Conservation (phyloP, 208 protist species). For the Crithidia bombi region DNA sequence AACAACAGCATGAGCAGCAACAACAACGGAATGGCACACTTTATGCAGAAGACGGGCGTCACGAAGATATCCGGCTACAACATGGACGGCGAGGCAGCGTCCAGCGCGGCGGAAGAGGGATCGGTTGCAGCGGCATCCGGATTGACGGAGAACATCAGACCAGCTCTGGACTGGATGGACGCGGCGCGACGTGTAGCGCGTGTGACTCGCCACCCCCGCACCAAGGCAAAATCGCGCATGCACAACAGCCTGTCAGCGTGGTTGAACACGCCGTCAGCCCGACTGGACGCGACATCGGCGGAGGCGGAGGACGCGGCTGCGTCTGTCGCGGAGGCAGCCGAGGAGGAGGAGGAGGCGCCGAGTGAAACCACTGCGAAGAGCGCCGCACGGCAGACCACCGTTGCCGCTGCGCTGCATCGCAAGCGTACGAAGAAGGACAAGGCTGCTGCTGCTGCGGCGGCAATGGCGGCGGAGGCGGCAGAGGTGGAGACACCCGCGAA, state of each 20-base stretch:
- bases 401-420: conserved; percentile 22
- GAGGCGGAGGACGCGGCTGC: conserved; percentile 5
- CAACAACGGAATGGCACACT: conserved; percentile 34
- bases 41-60: conserved; percentile 53
- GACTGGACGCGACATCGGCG: conserved; percentile 20
- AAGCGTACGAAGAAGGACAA: conserved; percentile 30
- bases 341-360: not conserved
- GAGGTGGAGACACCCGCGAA: no score
- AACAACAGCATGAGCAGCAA: conserved; percentile 28
- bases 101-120: not conserved
- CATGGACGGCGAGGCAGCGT: conserved; percentile 22
- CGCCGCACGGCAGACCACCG: conserved; percentile 31
- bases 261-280: conserved; percentile 65
- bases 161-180: conserved; percentile 62
- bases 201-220: conserved; percentile 49
- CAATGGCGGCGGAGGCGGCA: no score
- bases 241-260: conserved; percentile 77
- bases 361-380: not conserved
- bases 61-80: conserved; percentile 58
- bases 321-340: not conserved
- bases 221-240: conserved; percentile 47
- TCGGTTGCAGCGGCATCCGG: not conserved
- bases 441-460: conserved; percentile 3
- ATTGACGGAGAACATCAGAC: not conserved
- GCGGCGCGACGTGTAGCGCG: conserved; percentile 57